A percentile compares a stretch with the other conserved stretches of the same genome.
Conservation (phyloP, 2,329 filamentous ascomycete species). For the Pseudonectria foliicola region DNA sequence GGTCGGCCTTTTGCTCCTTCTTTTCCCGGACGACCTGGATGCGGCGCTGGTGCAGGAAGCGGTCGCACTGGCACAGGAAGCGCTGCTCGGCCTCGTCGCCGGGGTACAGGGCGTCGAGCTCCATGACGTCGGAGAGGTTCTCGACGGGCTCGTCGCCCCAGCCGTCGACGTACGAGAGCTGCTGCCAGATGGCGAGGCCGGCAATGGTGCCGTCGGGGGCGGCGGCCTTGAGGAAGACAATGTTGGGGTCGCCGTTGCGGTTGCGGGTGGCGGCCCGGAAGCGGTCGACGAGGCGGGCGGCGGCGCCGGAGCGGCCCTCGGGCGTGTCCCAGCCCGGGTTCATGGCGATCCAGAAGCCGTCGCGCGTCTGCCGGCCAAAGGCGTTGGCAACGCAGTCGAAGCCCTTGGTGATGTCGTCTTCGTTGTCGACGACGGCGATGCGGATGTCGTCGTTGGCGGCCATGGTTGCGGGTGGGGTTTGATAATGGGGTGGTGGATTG, state of each 20-base stretch:
- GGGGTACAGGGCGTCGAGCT: slow-evolving; percentile 34
- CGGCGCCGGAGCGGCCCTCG: slow-evolving; percentile 31
- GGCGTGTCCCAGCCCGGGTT: slow-evolving; percentile 50
- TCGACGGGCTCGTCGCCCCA: slow-evolving; percentile 34
- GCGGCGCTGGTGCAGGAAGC: slow-evolving; percentile 37
- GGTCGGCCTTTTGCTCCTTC: slow-evolving; percentile 23
- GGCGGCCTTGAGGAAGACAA: slow-evolving; percentile 48
- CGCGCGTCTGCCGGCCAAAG: slow-evolving; percentile 44
- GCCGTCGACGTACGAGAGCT: slow-evolving; percentile 42
- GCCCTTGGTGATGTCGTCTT: slow-evolving; percentile 19
- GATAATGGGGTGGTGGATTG: too few relatives aligned
- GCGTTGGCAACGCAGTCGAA: slow-evolving; percentile 22
- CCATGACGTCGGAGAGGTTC: slow-evolving; percentile 23
- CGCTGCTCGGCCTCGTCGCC: slow-evolving; percentile 37
- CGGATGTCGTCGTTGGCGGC: slow-evolving; percentile 7
- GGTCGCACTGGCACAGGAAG: slow-evolving; percentile 37
- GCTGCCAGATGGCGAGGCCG: slow-evolving; percentile 49
- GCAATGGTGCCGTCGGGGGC: slow-evolving; percentile 35
- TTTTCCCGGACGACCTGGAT: slow-evolving; percentile 35
- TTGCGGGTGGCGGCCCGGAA: slow-evolving; percentile 34
- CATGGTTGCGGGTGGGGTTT: too few relatives aligned
- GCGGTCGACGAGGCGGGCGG: slow-evolving; percentile 31
- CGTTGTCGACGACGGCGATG: slow-evolving; percentile 22
- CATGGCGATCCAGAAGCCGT: slow-evolving; percentile 43
- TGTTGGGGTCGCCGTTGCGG: slow-evolving; percentile 38